phyloP scores from a whole-genome alignment of 768 basidiomycete species.

The Lepiota subincarnata region DNA sequence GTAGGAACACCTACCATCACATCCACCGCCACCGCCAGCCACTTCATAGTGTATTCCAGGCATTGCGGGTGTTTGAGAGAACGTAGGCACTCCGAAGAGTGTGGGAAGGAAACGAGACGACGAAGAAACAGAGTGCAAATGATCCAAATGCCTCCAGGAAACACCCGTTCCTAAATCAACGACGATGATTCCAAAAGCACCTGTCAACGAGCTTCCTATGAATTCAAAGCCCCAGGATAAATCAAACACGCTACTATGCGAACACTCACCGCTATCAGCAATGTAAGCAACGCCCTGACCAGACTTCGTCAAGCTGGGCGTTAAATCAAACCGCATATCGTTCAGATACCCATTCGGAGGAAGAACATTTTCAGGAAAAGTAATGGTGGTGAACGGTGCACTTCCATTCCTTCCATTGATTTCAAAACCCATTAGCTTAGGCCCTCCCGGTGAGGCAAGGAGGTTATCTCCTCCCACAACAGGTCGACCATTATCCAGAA shows the following conservation, averaged over 20 bases:
- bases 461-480: constrained; percentile 11
- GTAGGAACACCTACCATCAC: constrained; percentile 5
- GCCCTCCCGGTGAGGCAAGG: constrained; percentile 13
- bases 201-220: background rate
- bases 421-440: constrained; percentile 16
- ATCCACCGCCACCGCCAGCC: constrained; percentile 13
- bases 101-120: constrained; percentile 14
- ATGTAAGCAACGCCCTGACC: constrained; percentile 17
- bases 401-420: constrained; percentile 8
- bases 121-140: constrained; percentile 2
- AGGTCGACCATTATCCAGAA: constrained; percentile 14
- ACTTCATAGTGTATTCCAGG: constrained; percentile 10
- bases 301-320: constrained; percentile 9
- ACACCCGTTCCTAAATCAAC: constrained; percentile 16
- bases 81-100: constrained; percentile 14
- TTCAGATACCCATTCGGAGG: constrained; percentile 17
- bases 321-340: constrained; percentile 16
- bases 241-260: too few relatives aligned
- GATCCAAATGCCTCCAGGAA: constrained; percentile 18
- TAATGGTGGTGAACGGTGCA: constrained; percentile 14
- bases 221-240: background rate
- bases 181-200: constrained; percentile 16
- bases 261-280: constrained; percentile 13
- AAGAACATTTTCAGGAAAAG: constrained; percentile 13
- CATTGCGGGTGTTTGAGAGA: constrained; percentile 6